phyloP scores from a whole-genome alignment of 129 eudicot genomes.

The Helianthus tuberosus region DNA sequence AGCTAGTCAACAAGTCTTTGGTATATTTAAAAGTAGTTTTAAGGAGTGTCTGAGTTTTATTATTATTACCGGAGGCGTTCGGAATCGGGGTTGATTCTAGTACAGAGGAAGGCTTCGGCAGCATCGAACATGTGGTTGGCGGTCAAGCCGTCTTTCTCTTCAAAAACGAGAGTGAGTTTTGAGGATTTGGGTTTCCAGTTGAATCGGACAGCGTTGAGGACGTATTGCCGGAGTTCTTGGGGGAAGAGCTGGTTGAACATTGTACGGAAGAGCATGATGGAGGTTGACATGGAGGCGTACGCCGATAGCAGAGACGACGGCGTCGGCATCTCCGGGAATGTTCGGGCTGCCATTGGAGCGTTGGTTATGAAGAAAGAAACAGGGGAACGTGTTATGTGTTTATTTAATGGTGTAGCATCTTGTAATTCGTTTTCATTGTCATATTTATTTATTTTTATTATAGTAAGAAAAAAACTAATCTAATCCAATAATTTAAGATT shows the following conservation, averaged over 20 bases:
- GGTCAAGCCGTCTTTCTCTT: constrained; percentile 55
- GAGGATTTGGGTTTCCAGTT: constrained; percentile 44
- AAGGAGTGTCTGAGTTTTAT: no score
- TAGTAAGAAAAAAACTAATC: no score
- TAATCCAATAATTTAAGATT: no score
- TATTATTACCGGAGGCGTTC: constrained; percentile 36
- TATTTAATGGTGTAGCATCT: background rate
- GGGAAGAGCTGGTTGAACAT: constrained; percentile 71
- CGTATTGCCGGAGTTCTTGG: constrained; percentile 34
- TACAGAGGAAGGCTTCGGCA: constrained; percentile 68
- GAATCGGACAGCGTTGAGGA: constrained; percentile 34
- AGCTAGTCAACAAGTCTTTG: no score
- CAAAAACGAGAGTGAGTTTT: constrained; percentile 54
- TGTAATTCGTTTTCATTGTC: no score
- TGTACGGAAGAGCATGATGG: constrained; percentile 72
- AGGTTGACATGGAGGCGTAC: constrained; percentile 36
- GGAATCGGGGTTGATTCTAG: constrained; percentile 53
- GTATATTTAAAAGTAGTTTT: no score
- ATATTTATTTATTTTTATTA: no score
- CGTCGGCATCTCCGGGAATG: constrained; percentile 43
- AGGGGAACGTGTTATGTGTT: constrained; percentile 11
- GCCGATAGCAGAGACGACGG: constrained; percentile 39
- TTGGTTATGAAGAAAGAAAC: constrained; percentile 29
- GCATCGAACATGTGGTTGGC: constrained; percentile 65
- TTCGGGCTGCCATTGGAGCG: constrained; percentile 35